These are phyloP conservation scores for Pythium brassicae DNA, from an alignment of 352 stramenopile genomes.

Conservation along the genomic window DNA sequence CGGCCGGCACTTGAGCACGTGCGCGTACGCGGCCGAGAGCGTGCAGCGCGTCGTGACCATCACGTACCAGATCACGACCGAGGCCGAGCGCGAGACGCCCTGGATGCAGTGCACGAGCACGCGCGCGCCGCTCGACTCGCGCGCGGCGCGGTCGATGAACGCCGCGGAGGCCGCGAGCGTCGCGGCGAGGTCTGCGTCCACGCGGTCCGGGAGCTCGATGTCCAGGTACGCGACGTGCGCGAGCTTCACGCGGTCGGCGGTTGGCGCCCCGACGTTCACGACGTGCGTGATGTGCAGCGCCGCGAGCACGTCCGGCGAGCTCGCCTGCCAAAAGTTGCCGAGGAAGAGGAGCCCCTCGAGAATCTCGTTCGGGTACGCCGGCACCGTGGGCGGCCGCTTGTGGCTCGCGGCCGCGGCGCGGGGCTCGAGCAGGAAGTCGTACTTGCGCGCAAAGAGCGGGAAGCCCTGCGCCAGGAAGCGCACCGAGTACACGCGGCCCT, in stretches of 20 bases:
- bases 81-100: conserved; percentile 71
- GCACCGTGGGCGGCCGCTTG: conserved; percentile 14
- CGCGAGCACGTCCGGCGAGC: conserved; percentile 43
- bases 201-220: conserved; percentile 54
- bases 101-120: conserved; percentile 85
- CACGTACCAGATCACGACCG: conserved; percentile 77
- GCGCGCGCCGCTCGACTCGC: conserved; percentile 17
- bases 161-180: conserved; percentile 42
- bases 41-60: conserved; percentile 72
- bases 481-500: conserved; percentile 71
- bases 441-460: conserved; percentile 58
- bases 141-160: conserved; percentile 47
- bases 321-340: conserved; percentile 81
- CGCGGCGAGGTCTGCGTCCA: conserved; percentile 50
- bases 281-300: conserved; percentile 67
- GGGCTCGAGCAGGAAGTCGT: conserved; percentile 54
- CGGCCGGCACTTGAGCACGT: conserved; percentile 71
- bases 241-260: conserved; percentile 49
- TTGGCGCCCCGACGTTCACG: conserved; percentile 69
- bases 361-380: conserved; percentile 73
- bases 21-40: conserved; percentile 69
- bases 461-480: conserved; percentile 66
- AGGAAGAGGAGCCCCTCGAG: conserved; percentile 65
- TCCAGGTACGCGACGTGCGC: conserved; percentile 58
- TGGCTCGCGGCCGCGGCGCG: not conserved